Evolutionary conservation across 495 filamentous ascomycete genomes (phyloP).

Genomic region (Xylaria longipes): DNA sequence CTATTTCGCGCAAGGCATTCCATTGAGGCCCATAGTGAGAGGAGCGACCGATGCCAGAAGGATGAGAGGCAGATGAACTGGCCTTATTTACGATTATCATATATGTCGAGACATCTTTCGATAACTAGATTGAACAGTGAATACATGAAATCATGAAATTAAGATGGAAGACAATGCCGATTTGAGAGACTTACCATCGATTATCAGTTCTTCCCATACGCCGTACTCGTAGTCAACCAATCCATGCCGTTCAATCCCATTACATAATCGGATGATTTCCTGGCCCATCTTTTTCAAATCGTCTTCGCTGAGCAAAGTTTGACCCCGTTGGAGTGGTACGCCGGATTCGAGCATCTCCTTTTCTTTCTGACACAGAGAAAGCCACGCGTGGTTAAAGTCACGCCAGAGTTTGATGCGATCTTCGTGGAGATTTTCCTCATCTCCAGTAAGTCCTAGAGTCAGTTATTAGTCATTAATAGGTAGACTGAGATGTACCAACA

Average conservation of each 20-base stretch:
- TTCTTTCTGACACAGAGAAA: conserved; percentile 84
- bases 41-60: conserved; percentile 26
- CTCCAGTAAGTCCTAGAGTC: conserved; percentile 56
- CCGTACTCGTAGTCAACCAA: conserved; percentile 97
- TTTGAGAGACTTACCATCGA: conserved; percentile 66
- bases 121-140: conserved; percentile 57
- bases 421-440: conserved; percentile 73
- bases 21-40: conserved; percentile 33
- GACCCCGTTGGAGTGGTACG: conserved; percentile 63
- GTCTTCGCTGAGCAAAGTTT: conserved; percentile 70
- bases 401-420: conserved; percentile 86
- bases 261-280: conserved; percentile 80
- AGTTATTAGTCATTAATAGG: conserved; percentile 28
- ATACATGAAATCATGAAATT: conserved; percentile 19
- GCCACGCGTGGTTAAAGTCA: conserved; percentile 95
- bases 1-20: not conserved
- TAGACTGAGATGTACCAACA: conserved; percentile 33
- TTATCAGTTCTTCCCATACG: conserved; percentile 93
- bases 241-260: conserved; percentile 84
- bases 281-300: conserved; percentile 79
- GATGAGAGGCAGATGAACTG: conserved; percentile 29
- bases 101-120: conserved; percentile 69
- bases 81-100: conserved; percentile 46
- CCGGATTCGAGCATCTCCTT: conserved; percentile 75
- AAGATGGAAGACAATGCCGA: not conserved